Conservation (phyloP, 2,329 filamentous ascomycete species). For the Clarireedia homoeocarpa region DNA sequence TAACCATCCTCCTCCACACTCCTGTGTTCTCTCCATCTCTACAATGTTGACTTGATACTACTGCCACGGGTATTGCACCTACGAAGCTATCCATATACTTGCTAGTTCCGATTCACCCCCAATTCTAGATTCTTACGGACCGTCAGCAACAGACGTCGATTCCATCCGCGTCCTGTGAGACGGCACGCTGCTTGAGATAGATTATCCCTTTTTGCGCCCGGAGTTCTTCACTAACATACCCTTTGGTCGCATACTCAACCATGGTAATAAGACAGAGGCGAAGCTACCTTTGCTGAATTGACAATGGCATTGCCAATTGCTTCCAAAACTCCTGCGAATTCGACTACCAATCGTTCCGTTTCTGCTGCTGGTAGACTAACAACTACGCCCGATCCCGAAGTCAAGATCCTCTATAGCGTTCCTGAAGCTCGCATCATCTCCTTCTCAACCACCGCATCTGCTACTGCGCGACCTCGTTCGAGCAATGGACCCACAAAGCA, state of each 20-base stretch:
- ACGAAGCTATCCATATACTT: neutral
- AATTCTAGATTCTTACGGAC: neutral
- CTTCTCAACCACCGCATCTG: conserved; percentile 37
- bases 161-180: too few relatives aligned
- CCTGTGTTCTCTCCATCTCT: too few relatives aligned
- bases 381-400: conserved; percentile 22
- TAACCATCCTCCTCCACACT: neutral
- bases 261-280: conserved; percentile 6
- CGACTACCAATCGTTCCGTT: conserved; percentile 17
- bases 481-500: conserved; percentile 28
- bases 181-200: too few relatives aligned
- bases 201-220: too few relatives aligned
- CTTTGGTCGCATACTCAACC: neutral
- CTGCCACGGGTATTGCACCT: too few relatives aligned
- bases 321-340: conserved; percentile 12
- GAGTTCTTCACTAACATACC: too few relatives aligned
- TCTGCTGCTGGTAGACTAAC: conserved; percentile 11
- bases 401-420: conserved; percentile 28
- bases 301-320: conserved; percentile 17
- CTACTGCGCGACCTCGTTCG: conserved; percentile 14
- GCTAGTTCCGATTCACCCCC: neutral
- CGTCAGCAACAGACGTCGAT: too few relatives aligned
- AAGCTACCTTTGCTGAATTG: neutral
- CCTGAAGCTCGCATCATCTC: conserved; percentile 39
- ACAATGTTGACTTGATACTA: too few relatives aligned